phyloP scores from a whole-genome alignment of 2,329 filamentous ascomycete species.

The Cytospora chrysosperma region DNA sequence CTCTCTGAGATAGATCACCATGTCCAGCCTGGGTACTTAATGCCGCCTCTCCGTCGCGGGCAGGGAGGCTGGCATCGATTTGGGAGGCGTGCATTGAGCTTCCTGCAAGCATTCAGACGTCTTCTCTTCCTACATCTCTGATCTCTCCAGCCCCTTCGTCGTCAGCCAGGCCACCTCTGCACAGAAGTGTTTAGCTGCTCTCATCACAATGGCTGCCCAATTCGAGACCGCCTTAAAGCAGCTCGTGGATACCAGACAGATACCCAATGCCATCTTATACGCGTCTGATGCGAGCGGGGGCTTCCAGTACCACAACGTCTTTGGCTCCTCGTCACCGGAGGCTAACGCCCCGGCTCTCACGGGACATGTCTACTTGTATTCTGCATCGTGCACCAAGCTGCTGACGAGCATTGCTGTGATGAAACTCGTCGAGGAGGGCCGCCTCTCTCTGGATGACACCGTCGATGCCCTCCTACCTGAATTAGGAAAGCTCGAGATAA shows the following conservation, averaged over 20 bases:
- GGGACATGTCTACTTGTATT: conserved; percentile 37
- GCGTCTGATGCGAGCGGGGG: conserved; percentile 38
- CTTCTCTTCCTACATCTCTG: background rate
- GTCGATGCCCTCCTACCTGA: conserved; percentile 46
- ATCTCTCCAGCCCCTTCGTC: too few relatives aligned
- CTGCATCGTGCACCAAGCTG: conserved; percentile 44
- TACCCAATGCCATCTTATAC: conserved; percentile 45
- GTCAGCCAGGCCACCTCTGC: background rate
- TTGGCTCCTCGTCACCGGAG: conserved; percentile 42
- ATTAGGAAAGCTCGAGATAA: conserved; percentile 45
- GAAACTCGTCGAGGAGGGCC: conserved; percentile 53
- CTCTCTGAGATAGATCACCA: background rate
- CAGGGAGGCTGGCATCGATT: background rate
- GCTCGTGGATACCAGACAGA: conserved; percentile 43
- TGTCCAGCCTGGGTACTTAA: background rate
- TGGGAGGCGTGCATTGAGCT: background rate
- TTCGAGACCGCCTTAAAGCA: conserved; percentile 40
- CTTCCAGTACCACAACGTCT: conserved; percentile 40
- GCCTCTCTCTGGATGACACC: conserved; percentile 46
- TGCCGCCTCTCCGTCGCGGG: background rate
- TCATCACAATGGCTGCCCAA: conserved; percentile 21
- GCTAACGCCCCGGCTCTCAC: conserved; percentile 37
- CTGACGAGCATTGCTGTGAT: conserved; percentile 51
- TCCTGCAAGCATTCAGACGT: background rate
- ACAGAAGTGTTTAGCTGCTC: background rate